Evolutionary conservation across 257 asterid genomes (phyloP).

Genomic region (Gentiana straminea): DNA sequence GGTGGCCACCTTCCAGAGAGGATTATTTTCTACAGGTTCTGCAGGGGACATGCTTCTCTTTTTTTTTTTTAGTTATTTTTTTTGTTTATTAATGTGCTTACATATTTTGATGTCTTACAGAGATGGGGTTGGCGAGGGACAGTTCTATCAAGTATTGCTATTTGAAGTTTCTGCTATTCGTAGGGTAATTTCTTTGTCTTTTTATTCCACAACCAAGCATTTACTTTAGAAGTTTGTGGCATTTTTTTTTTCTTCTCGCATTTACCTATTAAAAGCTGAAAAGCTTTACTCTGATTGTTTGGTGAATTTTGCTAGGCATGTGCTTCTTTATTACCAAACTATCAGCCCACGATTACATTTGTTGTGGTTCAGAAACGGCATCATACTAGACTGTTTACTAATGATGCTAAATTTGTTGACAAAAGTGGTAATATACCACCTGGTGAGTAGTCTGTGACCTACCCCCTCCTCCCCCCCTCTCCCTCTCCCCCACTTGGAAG

Average conservation of each 20-base stretch:
- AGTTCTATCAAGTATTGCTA: slow-evolving; percentile 27
- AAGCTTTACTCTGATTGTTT: no score
- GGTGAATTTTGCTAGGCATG: slow-evolving; percentile 13
- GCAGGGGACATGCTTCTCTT: neutral
- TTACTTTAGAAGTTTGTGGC: no score
- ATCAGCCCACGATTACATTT: slow-evolving; percentile 29
- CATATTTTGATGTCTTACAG: slow-evolving; percentile 12
- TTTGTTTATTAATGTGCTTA: neutral
- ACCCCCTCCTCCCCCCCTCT: no score
- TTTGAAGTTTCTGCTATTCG: slow-evolving; percentile 27
- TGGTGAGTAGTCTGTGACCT: slow-evolving; percentile 4
- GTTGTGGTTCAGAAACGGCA: slow-evolving; percentile 31
- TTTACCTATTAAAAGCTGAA: no score
- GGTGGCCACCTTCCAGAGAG: slow-evolving; percentile 76
- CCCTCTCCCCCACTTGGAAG: no score
- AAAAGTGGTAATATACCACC: slow-evolving; percentile 26
- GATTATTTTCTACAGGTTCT: slow-evolving; percentile 29
- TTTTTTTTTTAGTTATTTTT: neutral
- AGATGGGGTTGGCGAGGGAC: slow-evolving; percentile 32
- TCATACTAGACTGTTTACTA: slow-evolving; percentile 20
- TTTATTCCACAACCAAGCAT: no score
- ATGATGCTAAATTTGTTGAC: slow-evolving; percentile 15
- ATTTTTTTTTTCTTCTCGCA: no score
- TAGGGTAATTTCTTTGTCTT: slow-evolving; percentile 9
- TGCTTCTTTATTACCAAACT: slow-evolving; percentile 24